These are phyloP conservation scores for Ilyonectria robusta DNA, from an alignment of 2,329 filamentous ascomycete species.

Conservation along the genomic window DNA sequence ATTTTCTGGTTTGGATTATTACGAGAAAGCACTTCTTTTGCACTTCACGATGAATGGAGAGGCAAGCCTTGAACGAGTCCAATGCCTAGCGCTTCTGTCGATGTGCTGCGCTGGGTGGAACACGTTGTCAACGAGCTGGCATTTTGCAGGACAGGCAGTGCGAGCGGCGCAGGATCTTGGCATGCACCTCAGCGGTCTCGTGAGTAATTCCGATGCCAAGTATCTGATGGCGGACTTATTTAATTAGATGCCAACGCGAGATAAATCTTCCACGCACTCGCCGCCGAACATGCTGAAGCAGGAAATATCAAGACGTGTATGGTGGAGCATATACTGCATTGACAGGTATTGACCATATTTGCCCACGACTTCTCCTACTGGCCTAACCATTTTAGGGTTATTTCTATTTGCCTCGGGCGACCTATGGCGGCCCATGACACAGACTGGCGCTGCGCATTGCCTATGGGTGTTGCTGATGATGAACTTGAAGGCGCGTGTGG, in stretches of 20 bases:
- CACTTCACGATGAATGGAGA: conserved; percentile 42
- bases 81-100: conserved; percentile 48
- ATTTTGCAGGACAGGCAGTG: conserved; percentile 46
- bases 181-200: conserved; percentile 43
- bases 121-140: conserved; percentile 49
- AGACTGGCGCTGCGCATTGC: conserved; percentile 49
- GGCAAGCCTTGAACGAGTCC: conserved; percentile 46
- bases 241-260: neutral
- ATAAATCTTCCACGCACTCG: neutral
- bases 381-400: conserved; percentile 31
- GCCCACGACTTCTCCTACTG: neutral
- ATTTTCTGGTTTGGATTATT: conserved; percentile 48
- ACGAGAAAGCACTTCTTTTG: conserved; percentile 31
- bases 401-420: conserved; percentile 49
- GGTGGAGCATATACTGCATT: conserved; percentile 50
- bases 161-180: conserved; percentile 48
- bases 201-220: conserved; percentile 8
- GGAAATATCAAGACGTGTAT: conserved; percentile 46
- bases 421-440: conserved; percentile 46
- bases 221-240: neutral
- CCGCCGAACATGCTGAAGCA: conserved; percentile 16
- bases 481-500: conserved; percentile 35
- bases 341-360: conserved; percentile 39
- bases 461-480: conserved; percentile 45
- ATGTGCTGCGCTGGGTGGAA: conserved; percentile 52